Evolutionary conservation across 345 rosid species (phyloP).

Genomic region (Barbarea vulgaris): DNA sequence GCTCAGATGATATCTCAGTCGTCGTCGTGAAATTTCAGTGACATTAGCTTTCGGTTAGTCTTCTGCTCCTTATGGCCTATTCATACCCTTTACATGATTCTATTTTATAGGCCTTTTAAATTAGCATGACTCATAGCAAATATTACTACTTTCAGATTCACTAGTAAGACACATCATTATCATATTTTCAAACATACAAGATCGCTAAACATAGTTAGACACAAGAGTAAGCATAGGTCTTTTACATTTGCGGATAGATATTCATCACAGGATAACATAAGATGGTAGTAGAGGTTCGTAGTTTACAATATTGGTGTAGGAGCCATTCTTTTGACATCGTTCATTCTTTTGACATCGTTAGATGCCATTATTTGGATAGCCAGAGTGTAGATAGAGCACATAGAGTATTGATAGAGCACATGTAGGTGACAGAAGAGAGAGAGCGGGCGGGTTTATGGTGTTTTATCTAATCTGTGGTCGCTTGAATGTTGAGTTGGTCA

Average conservation of each 20-base stretch:
- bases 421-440: slow-evolving; percentile 85
- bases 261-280: slow-evolving; percentile 21
- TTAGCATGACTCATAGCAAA: neutral
- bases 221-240: slow-evolving; percentile 1
- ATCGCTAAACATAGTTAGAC: slow-evolving; percentile 18
- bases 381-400: slow-evolving; percentile 26
- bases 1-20: slow-evolving; percentile 87
- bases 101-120: neutral
- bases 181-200: slow-evolving; percentile 10
- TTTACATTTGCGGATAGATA: slow-evolving; percentile 13
- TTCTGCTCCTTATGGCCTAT: neutral
- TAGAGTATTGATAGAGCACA: slow-evolving; percentile 26
- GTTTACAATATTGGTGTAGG: slow-evolving; percentile 15
- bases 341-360: slow-evolving; percentile 12
- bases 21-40: slow-evolving; percentile 71
- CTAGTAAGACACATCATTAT: neutral
- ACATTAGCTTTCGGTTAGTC: slow-evolving; percentile 41
- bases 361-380: slow-evolving; percentile 28
- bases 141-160: neutral
- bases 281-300: neutral
- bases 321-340: slow-evolving; percentile 13
- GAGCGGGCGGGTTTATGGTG: slow-evolving; percentile 47
- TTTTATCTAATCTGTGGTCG: slow-evolving; percentile 48
- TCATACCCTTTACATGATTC: slow-evolving; percentile 15
- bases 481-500: slow-evolving; percentile 38